Conservation (phyloP, 192 early-diverging fungal genomes). For the Mortierella antarctica region DNA sequence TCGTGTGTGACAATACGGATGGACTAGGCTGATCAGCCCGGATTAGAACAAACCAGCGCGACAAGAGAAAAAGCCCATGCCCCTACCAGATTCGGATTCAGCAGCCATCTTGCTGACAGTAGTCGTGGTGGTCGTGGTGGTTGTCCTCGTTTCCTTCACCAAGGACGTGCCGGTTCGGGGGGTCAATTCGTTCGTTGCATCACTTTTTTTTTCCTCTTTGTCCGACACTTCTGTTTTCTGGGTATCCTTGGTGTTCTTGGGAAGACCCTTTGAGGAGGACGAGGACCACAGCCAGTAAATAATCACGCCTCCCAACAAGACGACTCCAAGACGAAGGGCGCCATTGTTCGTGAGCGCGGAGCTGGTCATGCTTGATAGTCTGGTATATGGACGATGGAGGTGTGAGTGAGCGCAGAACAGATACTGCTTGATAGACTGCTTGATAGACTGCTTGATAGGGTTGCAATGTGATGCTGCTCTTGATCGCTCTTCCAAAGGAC, state of each 20-base stretch:
- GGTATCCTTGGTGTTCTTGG: background rate
- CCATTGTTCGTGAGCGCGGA: slow-evolving; percentile 26
- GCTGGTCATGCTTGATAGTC: background rate
- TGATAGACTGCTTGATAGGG: no score
- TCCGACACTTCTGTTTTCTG: no score
- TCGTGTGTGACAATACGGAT: no score
- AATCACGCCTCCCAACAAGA: slow-evolving; percentile 24
- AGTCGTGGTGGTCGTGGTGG: slow-evolving; percentile 8
- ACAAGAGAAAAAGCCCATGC: no score
- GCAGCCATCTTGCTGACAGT: background rate
- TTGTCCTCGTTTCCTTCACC: background rate
- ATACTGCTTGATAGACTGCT: no score
- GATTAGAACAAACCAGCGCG: no score
- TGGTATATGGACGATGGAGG: background rate
- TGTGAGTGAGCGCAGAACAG: no score
- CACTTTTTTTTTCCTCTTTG: no score
- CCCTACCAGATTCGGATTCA: background rate
- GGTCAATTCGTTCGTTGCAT: background rate
- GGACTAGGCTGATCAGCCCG: no score
- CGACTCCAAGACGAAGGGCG: slow-evolving; percentile 44
- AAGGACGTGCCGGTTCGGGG: background rate
- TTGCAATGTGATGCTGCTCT: no score
- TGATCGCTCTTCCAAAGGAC: no score
- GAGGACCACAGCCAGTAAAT: slow-evolving; percentile 34
- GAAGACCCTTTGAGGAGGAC: slow-evolving; percentile 4